phyloP scores from a whole-genome alignment of 768 basidiomycete species.

The Russula emetica region DNA sequence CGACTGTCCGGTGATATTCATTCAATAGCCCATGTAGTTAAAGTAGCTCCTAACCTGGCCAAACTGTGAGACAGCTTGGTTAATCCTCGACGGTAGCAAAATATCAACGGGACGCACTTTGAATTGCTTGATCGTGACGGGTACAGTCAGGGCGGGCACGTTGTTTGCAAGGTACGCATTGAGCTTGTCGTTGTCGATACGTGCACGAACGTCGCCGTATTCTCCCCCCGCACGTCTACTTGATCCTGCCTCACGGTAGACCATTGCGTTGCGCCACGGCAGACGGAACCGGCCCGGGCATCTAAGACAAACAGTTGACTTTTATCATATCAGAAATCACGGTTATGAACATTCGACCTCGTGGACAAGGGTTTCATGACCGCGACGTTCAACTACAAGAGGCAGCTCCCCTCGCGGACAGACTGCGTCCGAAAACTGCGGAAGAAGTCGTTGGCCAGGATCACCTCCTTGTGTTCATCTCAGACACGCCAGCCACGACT shows the following conservation, averaged over 20 bases:
- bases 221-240: conserved; percentile 62
- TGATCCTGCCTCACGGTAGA: conserved; percentile 18
- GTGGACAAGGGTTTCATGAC: background rate
- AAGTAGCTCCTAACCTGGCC: conserved; percentile 60
- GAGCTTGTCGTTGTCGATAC: conserved; percentile 59
- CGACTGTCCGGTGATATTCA: conserved; percentile 46
- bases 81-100: background rate
- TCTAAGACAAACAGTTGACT: too few relatives aligned
- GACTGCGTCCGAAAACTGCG: conserved; percentile 58
- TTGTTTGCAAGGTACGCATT: conserved; percentile 59
- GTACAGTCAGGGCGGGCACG: conserved; percentile 53
- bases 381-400: conserved; percentile 9
- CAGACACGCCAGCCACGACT: conserved; percentile 47
- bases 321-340: too few relatives aligned
- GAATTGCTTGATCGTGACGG: conserved; percentile 87
- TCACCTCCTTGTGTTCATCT: conserved; percentile 46
- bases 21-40: background rate
- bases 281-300: background rate
- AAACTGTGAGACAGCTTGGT: conserved; percentile 47
- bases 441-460: conserved; percentile 70
- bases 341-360: background rate
- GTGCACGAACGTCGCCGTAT: conserved; percentile 67
- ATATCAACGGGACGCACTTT: conserved; percentile 49
- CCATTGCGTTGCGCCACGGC: too few relatives aligned
- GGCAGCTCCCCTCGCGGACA: conserved; percentile 62